Conservation (phyloP, 192 early-diverging fungal species). For the Diversispora eburnea region DNA sequence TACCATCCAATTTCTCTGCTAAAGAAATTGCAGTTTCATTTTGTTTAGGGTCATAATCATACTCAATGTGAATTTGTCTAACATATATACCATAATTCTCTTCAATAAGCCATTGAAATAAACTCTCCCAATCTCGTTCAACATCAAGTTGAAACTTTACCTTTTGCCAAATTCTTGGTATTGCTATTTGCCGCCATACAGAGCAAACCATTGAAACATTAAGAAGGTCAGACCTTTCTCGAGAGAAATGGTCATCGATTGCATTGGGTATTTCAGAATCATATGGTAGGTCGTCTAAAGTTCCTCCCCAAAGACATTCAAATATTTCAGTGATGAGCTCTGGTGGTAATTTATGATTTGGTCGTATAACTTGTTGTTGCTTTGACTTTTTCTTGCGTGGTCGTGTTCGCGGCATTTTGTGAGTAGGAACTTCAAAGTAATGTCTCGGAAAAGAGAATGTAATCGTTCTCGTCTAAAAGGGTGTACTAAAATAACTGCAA, state of each 20-base stretch:
- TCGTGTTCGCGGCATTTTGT: constrained; percentile 3
- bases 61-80: constrained; percentile 1
- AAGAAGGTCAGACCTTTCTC: not conserved
- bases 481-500: no score
- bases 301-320: constrained; percentile 6
- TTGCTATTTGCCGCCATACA: constrained; percentile 9
- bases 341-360: constrained; percentile 14
- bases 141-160: constrained; percentile 9
- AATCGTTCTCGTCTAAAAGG: no score
- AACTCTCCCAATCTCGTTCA: not conserved
- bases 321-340: constrained; percentile 18
- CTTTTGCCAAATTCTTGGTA: constrained; percentile 15
- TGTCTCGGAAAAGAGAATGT: no score
- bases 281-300: constrained; percentile 6
- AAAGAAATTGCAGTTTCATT: constrained; percentile 5
- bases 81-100: constrained; percentile 3
- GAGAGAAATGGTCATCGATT: constrained; percentile 2
- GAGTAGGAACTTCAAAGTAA: not conserved
- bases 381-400: constrained; percentile 4
- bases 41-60: constrained; percentile 18
- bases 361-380: constrained; percentile 3
- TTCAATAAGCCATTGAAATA: constrained; percentile 12
- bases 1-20: not conserved
- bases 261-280: constrained; percentile 7
- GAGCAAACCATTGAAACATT: constrained; percentile 2